Evolutionary conservation across 768 basidiomycete genomes (phyloP), one percentile per base, ranked within the genome.

Genomic region (Termitomyces eurrhizus): DNA sequence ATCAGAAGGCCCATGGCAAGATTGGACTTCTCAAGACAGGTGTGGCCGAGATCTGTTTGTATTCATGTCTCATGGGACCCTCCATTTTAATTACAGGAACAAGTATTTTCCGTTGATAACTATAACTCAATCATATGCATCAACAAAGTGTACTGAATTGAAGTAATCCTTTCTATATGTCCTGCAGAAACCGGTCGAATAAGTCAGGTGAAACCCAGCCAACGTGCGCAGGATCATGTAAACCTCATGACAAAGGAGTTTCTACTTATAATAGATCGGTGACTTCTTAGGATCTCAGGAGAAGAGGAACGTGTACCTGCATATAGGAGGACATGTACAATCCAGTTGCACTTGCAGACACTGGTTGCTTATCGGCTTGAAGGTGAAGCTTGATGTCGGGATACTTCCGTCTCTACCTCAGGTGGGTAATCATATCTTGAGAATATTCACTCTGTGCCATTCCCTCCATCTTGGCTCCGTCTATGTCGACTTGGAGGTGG

Each of bases 281-380:
- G 71, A 68, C 72, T 65, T 21, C 63, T 65, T 36, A 59, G 75
- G 24, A 65, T 77, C 39, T 7, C 55, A 8, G 65, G 68, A 9
- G 73, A 75, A 53, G 74, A 76, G 2, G 63, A 76, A 2, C 62
- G 69, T 71, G 49, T 67, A 11, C 73, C 14, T 70, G 72, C 53
- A 53, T 75, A 21, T 21, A 21, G 21, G 21, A 12, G 67, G 70
- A 1, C 52, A 53, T 77, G 75, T 64, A 73, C 74, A 6, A 6
- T 67, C 70, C 2, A 59, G 58, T 12, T 45, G 29, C 29, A 29
- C 29, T 29, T 29, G 29, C 29, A 29, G 29, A 29, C 4, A 80
- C 62, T 81, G 80, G 79, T 69, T 81, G 8, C 60, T 77, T 1
- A 63, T 71, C 3, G 80, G 78, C 3, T 73, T 80, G 53, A 73